A percentile compares a stretch with the other conserved stretches of the same genome.
Evolutionary conservation across 306 rosid species (phyloP).

Genomic region (Quercus robur): DNA sequence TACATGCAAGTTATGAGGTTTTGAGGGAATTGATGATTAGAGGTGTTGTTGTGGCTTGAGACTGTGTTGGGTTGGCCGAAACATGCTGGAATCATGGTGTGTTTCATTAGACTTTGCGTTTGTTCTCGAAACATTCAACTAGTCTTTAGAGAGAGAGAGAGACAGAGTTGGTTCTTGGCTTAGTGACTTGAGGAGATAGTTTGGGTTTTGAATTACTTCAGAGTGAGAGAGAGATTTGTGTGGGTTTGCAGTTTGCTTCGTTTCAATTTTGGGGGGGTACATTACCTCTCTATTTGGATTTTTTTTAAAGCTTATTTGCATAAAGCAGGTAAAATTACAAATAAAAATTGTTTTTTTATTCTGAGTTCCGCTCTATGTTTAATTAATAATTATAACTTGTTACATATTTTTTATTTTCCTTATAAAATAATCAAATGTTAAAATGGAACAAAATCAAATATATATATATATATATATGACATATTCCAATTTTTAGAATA

Average conservation of each 20-base stretch:
- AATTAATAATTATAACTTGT: too few species aligned
- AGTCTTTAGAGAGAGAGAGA: not conserved
- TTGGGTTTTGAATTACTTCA: not conserved
- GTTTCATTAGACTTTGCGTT: not conserved
- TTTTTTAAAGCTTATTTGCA: too few species aligned
- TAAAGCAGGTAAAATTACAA: too few species aligned
- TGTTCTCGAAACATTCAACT: conserved; percentile 25
- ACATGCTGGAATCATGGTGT: conserved; percentile 71
- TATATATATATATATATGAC: too few species aligned
- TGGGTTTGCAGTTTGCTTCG: not conserved
- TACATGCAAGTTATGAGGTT: conserved; percentile 55
- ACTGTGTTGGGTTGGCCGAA: conserved; percentile 69
- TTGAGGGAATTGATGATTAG: conserved; percentile 33
- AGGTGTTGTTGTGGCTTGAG: conserved; percentile 21
- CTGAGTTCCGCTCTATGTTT: too few species aligned
- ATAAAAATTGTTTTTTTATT: too few species aligned
- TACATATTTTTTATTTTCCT: too few species aligned
- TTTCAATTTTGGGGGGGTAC: not conserved
- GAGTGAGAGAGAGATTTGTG: not conserved
- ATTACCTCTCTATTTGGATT: too few species aligned
- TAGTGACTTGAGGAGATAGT: not conserved
- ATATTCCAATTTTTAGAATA: too few species aligned
- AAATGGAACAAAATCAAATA: too few species aligned
- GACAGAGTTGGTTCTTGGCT: not conserved
- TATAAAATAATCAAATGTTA: too few species aligned